Evolutionary conservation across 2,329 filamentous ascomycete species (phyloP).

Genomic region (Fusarium nurragi): DNA sequence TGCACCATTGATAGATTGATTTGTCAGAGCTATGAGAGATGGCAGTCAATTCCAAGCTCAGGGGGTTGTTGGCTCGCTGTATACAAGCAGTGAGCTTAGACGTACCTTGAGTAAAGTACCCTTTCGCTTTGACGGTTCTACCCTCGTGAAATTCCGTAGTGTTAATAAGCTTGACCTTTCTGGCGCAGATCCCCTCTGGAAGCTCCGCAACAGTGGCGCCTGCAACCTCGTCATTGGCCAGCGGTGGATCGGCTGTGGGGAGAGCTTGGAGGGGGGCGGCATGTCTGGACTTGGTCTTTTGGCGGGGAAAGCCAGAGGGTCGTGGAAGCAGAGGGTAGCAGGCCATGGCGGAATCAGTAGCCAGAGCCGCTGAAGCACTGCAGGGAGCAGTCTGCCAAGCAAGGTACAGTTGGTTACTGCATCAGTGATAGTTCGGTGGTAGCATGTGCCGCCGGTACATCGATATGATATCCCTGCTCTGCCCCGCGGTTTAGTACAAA

Average conservation of each 20-base stretch:
- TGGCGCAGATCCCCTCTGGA: conserved; percentile 17
- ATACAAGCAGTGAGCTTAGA: not conserved
- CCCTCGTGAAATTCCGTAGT: conserved; percentile 11
- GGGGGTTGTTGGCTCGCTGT: not conserved
- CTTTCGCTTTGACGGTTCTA: conserved; percentile 9
- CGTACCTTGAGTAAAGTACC: not conserved
- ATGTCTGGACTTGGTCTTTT: conserved; percentile 21
- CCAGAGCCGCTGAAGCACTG: conserved; percentile 14
- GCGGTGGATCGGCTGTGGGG: conserved; percentile 40
- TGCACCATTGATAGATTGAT: conserved; percentile 33
- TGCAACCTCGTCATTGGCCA: conserved; percentile 35
- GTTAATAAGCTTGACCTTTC: conserved; percentile 23
- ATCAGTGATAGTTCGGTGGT: not conserved
- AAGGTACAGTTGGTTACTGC: not conserved
- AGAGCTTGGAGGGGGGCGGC: conserved; percentile 38
- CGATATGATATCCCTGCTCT: conserved; percentile 13
- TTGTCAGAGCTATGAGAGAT: conserved; percentile 26
- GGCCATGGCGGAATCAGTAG: conserved; percentile 22
- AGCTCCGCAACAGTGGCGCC: conserved; percentile 3
- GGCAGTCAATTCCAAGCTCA: not conserved
- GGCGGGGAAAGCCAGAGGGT: conserved; percentile 19
- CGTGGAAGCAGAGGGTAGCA: conserved; percentile 28
- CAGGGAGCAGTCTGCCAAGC: too few relatives aligned
- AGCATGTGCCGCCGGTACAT: not conserved
- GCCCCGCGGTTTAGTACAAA: conserved; percentile 21